Evolutionary conservation across 768 basidiomycete species (phyloP).

Genomic region (Naganishia vishniacii): DNA sequence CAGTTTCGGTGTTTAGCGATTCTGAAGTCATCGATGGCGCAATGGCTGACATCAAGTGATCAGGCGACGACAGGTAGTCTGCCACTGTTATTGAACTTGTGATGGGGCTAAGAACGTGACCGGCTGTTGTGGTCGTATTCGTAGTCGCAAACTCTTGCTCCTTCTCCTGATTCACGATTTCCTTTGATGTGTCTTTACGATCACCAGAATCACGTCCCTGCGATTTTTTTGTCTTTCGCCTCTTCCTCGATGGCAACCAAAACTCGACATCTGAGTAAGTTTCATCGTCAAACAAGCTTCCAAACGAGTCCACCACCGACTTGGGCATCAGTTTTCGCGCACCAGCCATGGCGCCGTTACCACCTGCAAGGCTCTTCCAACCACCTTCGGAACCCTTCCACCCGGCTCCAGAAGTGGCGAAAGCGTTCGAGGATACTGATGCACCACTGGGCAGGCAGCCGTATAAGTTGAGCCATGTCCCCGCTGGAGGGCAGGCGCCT

Average conservation of each 20-base stretch:
- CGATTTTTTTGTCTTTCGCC: neutral
- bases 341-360: conserved; percentile 36
- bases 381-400: conserved; percentile 41
- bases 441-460: conserved; percentile 48
- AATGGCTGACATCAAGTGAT: neutral
- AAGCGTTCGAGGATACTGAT: neutral
- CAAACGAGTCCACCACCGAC: conserved; percentile 65
- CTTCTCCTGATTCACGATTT: neutral
- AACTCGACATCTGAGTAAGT: conserved; percentile 79
- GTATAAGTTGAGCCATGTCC: conserved; percentile 43
- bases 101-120: neutral
- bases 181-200: neutral
- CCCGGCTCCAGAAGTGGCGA: conserved; percentile 21
- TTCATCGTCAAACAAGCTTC: conserved; percentile 70
- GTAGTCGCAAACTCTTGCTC: neutral
- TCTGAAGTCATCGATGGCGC: neutral
- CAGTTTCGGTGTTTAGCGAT: neutral
- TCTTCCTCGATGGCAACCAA: conserved; percentile 59
- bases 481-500: conserved; percentile 56
- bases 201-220: neutral
- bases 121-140: neutral
- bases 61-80: neutral
- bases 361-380: conserved; percentile 43
- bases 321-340: conserved; percentile 57
- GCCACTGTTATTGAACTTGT: too few relatives aligned